These are phyloP conservation scores for Phylloporus scabripes DNA, from an alignment of 768 basidiomycete genomes.

Conservation along the genomic window DNA sequence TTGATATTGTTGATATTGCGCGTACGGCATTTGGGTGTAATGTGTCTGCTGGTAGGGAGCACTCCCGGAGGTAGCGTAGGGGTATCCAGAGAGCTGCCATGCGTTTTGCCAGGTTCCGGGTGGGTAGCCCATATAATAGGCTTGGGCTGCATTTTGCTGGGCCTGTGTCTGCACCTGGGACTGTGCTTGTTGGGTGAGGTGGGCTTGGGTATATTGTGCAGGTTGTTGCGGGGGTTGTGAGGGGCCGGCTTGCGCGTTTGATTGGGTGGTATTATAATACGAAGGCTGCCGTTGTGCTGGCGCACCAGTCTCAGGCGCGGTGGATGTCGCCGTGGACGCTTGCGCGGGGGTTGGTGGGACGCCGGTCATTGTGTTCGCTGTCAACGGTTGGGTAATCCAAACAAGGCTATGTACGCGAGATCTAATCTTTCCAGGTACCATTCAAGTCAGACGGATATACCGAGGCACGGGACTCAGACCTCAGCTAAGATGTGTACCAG, in stretches of 20 bases:
- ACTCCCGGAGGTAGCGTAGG: conserved; percentile 28
- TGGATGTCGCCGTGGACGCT: conserved; percentile 4
- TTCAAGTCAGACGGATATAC: neutral
- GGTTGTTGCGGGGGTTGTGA: conserved; percentile 17
- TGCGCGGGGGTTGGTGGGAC: conserved; percentile 39
- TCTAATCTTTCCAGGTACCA: neutral
- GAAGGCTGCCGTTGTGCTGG: conserved; percentile 2
- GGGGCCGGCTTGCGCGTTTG: conserved; percentile 10
- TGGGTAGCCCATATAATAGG: conserved; percentile 33
- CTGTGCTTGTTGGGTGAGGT: conserved; percentile 13
- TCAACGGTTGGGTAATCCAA: neutral
- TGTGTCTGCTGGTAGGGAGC: conserved; percentile 31
- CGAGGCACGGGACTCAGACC: conserved; percentile 30
- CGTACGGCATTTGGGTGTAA: conserved; percentile 31
- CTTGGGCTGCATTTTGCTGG: conserved; percentile 27
- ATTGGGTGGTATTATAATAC: conserved; percentile 13
- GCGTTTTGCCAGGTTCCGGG: conserved; percentile 30
- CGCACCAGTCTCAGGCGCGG: conserved; percentile 6
- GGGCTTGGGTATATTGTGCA: conserved; percentile 17
- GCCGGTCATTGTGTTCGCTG: conserved; percentile 30
- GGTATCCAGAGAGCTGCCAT: conserved; percentile 31
- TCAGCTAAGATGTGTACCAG: conserved; percentile 53
- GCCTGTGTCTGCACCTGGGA: conserved; percentile 15
- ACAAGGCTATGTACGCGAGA: neutral
- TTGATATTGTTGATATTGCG: conserved; percentile 32